These are phyloP conservation scores for Meyerozyma smithsonii DNA, from an alignment of 1,139 yeast genomes.

Conservation along the genomic window DNA sequence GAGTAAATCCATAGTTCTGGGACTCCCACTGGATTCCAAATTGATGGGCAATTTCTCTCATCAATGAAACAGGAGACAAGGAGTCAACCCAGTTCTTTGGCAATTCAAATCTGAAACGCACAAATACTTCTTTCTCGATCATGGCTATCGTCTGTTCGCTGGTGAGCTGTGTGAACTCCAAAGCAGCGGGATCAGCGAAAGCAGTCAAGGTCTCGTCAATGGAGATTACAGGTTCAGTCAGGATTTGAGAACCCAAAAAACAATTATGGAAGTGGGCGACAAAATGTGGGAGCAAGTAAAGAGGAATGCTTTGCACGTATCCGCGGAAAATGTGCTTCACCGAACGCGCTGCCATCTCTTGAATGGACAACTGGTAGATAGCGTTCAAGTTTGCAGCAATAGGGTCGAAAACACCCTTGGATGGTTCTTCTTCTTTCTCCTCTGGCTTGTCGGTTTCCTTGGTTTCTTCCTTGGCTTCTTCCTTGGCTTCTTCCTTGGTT, in stretches of 20 bases:
- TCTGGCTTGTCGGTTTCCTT: constrained; percentile 16
- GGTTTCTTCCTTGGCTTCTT: constrained; percentile 23
- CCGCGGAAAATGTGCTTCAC: constrained; percentile 68
- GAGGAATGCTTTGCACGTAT: constrained; percentile 45
- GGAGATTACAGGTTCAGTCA: constrained; percentile 36
- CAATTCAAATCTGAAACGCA: constrained; percentile 60
- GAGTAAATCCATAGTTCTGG: constrained; percentile 47
- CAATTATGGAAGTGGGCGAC: constrained; percentile 73
- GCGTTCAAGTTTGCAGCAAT: constrained; percentile 39
- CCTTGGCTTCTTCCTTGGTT: constrained; percentile 27
- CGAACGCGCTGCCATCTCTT: constrained; percentile 78
- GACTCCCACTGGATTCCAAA: constrained; percentile 85
- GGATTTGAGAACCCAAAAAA: constrained; percentile 51
- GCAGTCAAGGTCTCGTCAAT: constrained; percentile 39
- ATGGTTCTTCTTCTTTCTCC: constrained; percentile 17
- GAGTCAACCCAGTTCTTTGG: constrained; percentile 42
- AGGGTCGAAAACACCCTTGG: constrained; percentile 42
- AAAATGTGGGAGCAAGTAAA: constrained; percentile 50
- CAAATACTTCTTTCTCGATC: constrained; percentile 47
- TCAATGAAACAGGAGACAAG: constrained; percentile 41
- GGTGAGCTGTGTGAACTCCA: constrained; percentile 42
- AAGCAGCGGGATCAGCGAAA: constrained; percentile 40
- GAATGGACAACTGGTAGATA: constrained; percentile 45
- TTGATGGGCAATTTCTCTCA: constrained; percentile 71
- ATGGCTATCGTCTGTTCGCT: constrained; percentile 38